Conservation (phyloP, 139 green algal species). For the Spirogloea muscicola region DNA sequence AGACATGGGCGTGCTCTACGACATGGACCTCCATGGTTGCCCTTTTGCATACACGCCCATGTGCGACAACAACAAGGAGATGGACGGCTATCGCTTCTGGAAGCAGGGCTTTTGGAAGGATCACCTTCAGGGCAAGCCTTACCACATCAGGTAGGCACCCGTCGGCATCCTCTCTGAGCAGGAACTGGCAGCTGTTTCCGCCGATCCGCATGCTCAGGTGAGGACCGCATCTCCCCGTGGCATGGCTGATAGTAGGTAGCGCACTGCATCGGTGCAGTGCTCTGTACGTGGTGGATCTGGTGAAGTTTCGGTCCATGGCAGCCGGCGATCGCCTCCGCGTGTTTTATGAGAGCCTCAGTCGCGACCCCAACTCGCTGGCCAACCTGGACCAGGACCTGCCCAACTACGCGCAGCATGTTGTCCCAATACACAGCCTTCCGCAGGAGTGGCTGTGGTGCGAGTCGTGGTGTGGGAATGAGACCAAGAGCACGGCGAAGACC, state of each 20-base stretch:
- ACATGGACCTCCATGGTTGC: constrained; percentile 88
- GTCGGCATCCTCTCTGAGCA: no score
- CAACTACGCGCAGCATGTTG: constrained; percentile 92
- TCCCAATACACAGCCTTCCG: constrained; percentile 80
- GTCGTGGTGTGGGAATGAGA: constrained; percentile 94
- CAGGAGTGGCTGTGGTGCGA: constrained; percentile 99
- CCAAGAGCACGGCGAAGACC: constrained; percentile 84
- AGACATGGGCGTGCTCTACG: constrained; percentile 85
- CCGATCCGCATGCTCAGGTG: no score
- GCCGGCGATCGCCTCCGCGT: constrained; percentile 66
- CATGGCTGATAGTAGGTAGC: no score
- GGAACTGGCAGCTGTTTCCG: neutral
- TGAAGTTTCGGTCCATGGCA: constrained; percentile 66
- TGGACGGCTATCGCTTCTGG: constrained; percentile 98
- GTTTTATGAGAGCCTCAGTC: constrained; percentile 89
- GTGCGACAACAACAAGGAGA: constrained; percentile 93
- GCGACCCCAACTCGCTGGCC: constrained; percentile 90
- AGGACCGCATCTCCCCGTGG: no score
- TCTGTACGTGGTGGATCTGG: constrained; percentile 92
- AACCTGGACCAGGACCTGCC: constrained; percentile 96
- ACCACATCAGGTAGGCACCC: constrained; percentile 86
- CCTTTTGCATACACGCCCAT: constrained; percentile 96
- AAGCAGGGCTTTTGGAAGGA: constrained; percentile 95
- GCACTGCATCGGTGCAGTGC: constrained; percentile 11
- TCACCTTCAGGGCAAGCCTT: constrained; percentile 87